Evolutionary conservation across 805 yeast genomes (phyloP).

Genomic region (Teunomyces tritomae): DNA sequence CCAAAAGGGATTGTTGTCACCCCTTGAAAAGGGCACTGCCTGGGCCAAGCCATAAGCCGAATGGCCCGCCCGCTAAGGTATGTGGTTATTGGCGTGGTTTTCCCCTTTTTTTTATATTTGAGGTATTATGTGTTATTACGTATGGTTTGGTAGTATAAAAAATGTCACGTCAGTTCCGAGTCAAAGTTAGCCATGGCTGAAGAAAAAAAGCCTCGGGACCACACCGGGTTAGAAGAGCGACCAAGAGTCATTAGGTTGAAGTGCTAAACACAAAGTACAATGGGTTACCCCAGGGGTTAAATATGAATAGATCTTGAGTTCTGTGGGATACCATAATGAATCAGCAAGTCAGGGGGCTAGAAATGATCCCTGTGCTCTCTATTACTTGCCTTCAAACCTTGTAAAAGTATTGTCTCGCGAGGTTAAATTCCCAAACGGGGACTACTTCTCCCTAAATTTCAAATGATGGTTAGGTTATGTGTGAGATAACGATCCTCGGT

Average conservation of each 20-base stretch:
- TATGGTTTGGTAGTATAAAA: neutral
- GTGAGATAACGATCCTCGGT: constrained; percentile 5
- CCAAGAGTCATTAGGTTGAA: neutral
- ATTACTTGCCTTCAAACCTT: no score
- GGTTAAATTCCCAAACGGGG: neutral
- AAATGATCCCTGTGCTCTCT: no score
- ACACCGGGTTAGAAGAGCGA: neutral
- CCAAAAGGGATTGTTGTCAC: constrained; percentile 70
- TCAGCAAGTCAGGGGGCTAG: no score
- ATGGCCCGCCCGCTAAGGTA: neutral
- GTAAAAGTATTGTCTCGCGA: neutral
- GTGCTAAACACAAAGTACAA: no score
- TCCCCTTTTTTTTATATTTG: neutral
- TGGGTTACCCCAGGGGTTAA: no score
- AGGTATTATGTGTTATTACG: neutral
- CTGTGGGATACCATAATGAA: no score
- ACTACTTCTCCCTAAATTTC: neutral
- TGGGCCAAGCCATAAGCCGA: constrained; percentile 48
- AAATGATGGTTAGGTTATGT: no score
- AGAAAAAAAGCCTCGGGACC: neutral
- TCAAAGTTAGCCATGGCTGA: neutral
- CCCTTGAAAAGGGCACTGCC: constrained; percentile 50
- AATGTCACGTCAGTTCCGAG: neutral
- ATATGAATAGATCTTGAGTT: no score
- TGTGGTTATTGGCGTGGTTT: neutral